These are phyloP conservation scores for Daedaleopsis sinensis DNA, from an alignment of 768 basidiomycete species.

Conservation along the genomic window DNA sequence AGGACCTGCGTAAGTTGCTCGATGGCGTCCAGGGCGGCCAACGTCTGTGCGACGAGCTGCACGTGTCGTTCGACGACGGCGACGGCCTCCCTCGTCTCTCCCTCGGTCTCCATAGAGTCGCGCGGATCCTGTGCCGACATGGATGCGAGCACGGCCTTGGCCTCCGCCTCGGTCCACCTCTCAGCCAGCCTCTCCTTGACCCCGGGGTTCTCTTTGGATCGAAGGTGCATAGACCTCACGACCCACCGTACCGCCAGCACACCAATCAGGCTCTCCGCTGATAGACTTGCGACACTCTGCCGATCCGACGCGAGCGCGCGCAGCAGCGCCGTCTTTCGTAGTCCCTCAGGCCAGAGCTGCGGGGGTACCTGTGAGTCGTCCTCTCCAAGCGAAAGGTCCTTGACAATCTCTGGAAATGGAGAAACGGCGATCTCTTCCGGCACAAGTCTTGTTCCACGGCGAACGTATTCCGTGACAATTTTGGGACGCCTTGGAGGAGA, in stretches of 20 bases:
- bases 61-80: slow-evolving; percentile 61
- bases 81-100: slow-evolving; percentile 21
- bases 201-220: slow-evolving; percentile 50
- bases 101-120: slow-evolving; percentile 3
- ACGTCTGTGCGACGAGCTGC: slow-evolving; percentile 68
- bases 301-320: slow-evolving; percentile 58
- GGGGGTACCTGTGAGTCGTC: slow-evolving; percentile 40
- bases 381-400: slow-evolving; percentile 25
- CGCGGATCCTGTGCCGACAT: slow-evolving; percentile 1
- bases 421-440: slow-evolving; percentile 58
- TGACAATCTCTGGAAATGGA: slow-evolving; percentile 50
- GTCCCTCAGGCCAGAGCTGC: slow-evolving; percentile 49
- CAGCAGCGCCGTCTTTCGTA: slow-evolving; percentile 59
- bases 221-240: slow-evolving; percentile 48
- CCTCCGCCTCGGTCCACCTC: slow-evolving; percentile 70
- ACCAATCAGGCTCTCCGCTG: slow-evolving; percentile 46
- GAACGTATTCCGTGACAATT: slow-evolving; percentile 57
- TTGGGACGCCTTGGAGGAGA: slow-evolving; percentile 27
- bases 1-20: slow-evolving; percentile 64
- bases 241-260: slow-evolving; percentile 70
- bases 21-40: slow-evolving; percentile 61
- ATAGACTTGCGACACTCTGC: slow-evolving; percentile 47
- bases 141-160: slow-evolving; percentile 56
- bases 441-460: slow-evolving; percentile 68
- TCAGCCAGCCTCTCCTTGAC: slow-evolving; percentile 66